phyloP scores from a whole-genome alignment of 441 rosid species.

The Capsella rubella region DNA sequence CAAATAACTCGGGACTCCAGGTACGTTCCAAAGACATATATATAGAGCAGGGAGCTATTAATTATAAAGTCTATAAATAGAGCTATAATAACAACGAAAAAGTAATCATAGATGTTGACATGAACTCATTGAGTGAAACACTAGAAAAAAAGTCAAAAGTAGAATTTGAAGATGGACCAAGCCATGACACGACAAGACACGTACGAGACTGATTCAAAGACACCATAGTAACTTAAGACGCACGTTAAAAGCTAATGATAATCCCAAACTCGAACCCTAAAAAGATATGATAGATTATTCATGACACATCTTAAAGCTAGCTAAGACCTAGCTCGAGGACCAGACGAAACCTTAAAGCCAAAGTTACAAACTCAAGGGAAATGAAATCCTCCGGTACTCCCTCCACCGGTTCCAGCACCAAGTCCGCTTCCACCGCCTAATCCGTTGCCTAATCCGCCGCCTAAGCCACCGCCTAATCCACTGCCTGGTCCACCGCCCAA shows the following conservation, averaged over 20 bases:
- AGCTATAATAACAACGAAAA: constrained; percentile 8
- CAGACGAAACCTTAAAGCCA: constrained; percentile 25
- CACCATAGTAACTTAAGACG: constrained; percentile 22
- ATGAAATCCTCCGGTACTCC: constrained; percentile 41
- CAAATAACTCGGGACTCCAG: constrained; percentile 3
- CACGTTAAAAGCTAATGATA: constrained; percentile 29
- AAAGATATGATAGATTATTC: constrained; percentile 25
- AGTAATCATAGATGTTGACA: constrained; percentile 26
- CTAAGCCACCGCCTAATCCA: constrained; percentile 42
- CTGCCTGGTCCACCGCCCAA: constrained; percentile 10
- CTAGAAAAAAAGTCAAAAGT: constrained; percentile 16
- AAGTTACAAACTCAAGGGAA: constrained; percentile 43
- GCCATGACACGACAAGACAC: constrained; percentile 37
- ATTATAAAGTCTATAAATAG: background rate
- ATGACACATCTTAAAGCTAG: constrained; percentile 22
- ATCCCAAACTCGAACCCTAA: constrained; percentile 6
- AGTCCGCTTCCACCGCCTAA: constrained; percentile 40
- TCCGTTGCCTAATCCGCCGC: constrained; percentile 33
- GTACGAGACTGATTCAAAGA: constrained; percentile 11
- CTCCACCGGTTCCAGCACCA: constrained; percentile 46
- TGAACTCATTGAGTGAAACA: constrained; percentile 29
- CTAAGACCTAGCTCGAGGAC: constrained; percentile 34
- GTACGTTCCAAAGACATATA: constrained; percentile 17
- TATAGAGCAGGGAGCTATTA: background rate
- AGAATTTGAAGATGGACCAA: constrained; percentile 31